A percentile compares a stretch with the other conserved stretches of the same genome.
Evolutionary conservation across 306 rosid species (phyloP).

Genomic region (Ziziphus jujuba): DNA sequence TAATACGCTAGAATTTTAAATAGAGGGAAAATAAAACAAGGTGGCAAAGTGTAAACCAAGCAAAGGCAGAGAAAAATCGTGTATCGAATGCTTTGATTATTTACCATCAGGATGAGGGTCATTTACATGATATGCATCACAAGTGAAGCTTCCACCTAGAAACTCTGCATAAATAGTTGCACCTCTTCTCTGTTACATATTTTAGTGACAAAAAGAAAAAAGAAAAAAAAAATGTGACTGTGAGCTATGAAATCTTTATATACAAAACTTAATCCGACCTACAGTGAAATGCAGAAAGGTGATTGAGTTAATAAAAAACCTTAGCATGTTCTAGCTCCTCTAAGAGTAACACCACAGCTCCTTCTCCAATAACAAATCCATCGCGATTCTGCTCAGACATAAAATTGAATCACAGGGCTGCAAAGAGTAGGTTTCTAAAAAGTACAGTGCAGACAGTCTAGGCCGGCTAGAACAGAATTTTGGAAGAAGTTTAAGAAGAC

Average conservation of each 20-base stretch:
- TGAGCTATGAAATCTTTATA: not conserved
- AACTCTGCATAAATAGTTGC: slow-evolving; percentile 72
- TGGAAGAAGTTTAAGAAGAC: not conserved
- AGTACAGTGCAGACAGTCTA: not conserved
- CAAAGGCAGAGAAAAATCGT: not conserved
- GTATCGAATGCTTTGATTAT: not conserved
- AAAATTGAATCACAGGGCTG: not conserved
- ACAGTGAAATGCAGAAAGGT: slow-evolving; percentile 4
- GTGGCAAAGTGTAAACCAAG: not conserved
- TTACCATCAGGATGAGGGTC: slow-evolving; percentile 76
- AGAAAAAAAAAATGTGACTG: not conserved
- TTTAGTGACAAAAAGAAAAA: not conserved
- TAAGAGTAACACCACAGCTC: slow-evolving; percentile 79
- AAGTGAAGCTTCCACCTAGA: slow-evolving; percentile 73
- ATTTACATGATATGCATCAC: slow-evolving; percentile 67
- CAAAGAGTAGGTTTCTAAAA: no score
- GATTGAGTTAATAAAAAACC: slow-evolving; percentile 38
- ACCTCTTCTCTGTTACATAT: slow-evolving; percentile 63
- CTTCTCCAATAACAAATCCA: slow-evolving; percentile 88
- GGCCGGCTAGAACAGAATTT: no score
- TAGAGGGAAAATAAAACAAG: not conserved
- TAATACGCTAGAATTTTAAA: not conserved
- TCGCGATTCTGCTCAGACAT: slow-evolving; percentile 55
- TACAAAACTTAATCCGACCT: not conserved
- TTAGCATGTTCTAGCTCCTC: slow-evolving; percentile 86